phyloP scores from a whole-genome alignment of 1,139 yeast species.

The Candida gigantensis region DNA sequence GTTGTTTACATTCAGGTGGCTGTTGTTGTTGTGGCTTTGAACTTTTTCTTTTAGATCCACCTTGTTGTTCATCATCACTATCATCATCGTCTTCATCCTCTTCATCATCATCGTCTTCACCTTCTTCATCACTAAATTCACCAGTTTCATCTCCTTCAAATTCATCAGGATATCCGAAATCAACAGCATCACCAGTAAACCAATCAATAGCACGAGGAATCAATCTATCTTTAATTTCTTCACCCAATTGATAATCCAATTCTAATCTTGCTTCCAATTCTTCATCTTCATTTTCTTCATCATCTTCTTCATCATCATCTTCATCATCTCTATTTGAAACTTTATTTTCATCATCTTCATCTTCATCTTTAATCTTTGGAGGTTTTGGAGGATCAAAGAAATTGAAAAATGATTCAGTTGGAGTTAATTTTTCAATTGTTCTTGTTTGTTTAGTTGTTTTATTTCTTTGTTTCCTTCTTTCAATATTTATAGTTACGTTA shows the following conservation, averaged over 20 bases:
- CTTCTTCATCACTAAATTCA: too few relatives aligned
- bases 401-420: slow-evolving; percentile 90
- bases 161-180: slow-evolving; percentile 49
- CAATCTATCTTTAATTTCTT: slow-evolving; percentile 91
- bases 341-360: slow-evolving; percentile 37
- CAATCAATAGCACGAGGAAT: slow-evolving; percentile 96
- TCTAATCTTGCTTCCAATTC: slow-evolving; percentile 86
- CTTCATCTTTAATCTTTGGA: slow-evolving; percentile 51
- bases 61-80: slow-evolving; percentile 41
- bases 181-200: slow-evolving; percentile 97
- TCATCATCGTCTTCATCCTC: slow-evolving; percentile 55
- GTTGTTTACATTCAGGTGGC: slow-evolving; percentile 90
- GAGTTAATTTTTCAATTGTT: slow-evolving; percentile 91
- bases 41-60: slow-evolving; percentile 37
- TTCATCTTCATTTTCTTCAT: slow-evolving; percentile 65
- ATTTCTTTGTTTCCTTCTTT: slow-evolving; percentile 96
- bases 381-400: slow-evolving; percentile 93
- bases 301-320: slow-evolving; percentile 44
- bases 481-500: slow-evolving; percentile 83
- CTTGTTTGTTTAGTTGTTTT: slow-evolving; percentile 97
- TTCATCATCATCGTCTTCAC: slow-evolving; percentile 41
- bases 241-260: slow-evolving; percentile 93
- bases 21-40: slow-evolving; percentile 60
- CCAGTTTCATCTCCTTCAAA: too few relatives aligned
- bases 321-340: slow-evolving; percentile 19